Percentiles rank a stretch among this genome's conserved stretches.
phyloP scores from a whole-genome alignment of 331 rosid genomes.

The Dryas integrifolia region DNA sequence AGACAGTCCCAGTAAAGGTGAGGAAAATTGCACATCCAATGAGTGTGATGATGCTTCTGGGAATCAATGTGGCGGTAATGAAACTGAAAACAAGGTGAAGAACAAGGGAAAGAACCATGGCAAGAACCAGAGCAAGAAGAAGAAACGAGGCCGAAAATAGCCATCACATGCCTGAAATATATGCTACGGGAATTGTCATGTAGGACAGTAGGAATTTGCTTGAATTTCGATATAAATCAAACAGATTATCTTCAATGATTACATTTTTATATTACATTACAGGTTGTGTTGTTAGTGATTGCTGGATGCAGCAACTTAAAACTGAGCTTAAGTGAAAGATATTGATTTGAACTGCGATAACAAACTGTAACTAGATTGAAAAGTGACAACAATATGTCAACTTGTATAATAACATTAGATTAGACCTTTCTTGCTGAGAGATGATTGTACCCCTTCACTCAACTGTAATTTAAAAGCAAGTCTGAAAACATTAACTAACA shows the following conservation, averaged over 20 bases:
- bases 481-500: neutral
- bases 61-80: neutral
- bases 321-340: neutral
- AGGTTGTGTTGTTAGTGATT: neutral
- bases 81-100: constrained; percentile 13
- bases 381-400: neutral
- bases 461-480: neutral
- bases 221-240: neutral
- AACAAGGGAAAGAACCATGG: neutral
- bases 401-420: too few species aligned
- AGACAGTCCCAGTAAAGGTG: neutral
- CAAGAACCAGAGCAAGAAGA: constrained; percentile 22
- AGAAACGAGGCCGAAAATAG: neutral
- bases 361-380: neutral
- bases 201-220: neutral
- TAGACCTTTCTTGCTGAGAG: too few species aligned
- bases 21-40: neutral
- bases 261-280: neutral
- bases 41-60: neutral
- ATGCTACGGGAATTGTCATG: neutral
- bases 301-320: neutral
- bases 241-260: neutral
- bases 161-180: neutral
- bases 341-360: neutral
- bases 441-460: neutral